A percentile compares a stretch with the other conserved stretches of the same genome.
Conservation (phyloP, 345 rosid genomes). For the Salix koriyanagi region DNA sequence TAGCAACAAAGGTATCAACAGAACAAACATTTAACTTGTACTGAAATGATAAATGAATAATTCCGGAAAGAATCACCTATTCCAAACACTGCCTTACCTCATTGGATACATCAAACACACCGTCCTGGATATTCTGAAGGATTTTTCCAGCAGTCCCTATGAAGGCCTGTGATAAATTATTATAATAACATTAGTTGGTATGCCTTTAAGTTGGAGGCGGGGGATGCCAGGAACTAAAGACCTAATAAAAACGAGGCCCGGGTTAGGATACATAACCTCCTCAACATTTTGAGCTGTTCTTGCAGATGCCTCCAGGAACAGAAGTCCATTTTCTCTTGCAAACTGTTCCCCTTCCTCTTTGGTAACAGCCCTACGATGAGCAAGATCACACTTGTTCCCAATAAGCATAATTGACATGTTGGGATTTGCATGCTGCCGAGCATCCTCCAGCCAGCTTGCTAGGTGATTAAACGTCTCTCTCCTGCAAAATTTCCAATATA, state of each 20-base stretch:
- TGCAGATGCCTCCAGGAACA: conserved; percentile 95
- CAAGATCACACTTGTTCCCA: conserved; percentile 90
- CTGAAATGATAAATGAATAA: not conserved
- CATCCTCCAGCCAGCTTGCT: conserved; percentile 98
- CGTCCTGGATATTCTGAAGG: conserved; percentile 85
- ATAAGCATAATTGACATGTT: conserved; percentile 90
- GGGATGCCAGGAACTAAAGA: not conserved
- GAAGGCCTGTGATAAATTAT: conserved; percentile 60
- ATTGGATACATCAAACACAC: conserved; percentile 76
- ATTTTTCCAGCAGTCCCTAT: conserved; percentile 84
- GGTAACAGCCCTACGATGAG: conserved; percentile 87
- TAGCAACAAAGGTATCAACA: not conserved
- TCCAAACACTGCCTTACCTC: conserved; percentile 44
- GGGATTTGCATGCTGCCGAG: conserved; percentile 96
- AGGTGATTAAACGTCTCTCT: conserved; percentile 97
- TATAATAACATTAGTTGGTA: not conserved
- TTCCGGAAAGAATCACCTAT: not conserved
- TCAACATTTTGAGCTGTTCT: conserved; percentile 97
- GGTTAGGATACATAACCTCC: conserved; percentile 47
- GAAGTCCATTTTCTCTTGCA: conserved; percentile 87
- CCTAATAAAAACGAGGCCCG: not conserved
- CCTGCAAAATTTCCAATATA: conserved; percentile 39
- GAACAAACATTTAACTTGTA: not conserved
- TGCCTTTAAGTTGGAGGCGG: not conserved
- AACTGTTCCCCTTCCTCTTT: conserved; percentile 98